Evolutionary conservation across 805 yeast species (phyloP), one percentile per base, ranked within the genome.

Genomic region (Starmerella powellii): DNA sequence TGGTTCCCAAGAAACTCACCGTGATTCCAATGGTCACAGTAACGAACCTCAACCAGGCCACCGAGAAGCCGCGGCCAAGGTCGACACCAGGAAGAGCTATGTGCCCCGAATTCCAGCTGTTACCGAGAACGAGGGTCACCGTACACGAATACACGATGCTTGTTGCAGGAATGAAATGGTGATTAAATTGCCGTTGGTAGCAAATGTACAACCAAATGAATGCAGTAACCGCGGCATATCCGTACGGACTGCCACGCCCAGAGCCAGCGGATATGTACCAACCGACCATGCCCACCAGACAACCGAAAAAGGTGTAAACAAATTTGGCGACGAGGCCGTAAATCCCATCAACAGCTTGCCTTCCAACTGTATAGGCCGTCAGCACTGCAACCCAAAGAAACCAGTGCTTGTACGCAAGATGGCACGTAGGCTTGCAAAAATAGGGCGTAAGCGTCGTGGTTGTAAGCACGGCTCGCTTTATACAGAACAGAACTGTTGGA

Each of bases 251-350:
- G 1, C 65, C 64, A 1, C 40, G 17, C 11, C 65, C 64, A 13
- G 43, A 40, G 2, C 63, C 63, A 2, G 60, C 42, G 2, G 56
- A 50, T 15, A 62, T 60, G 39, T 62, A 62, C 65, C 65, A 62
- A 4, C 48, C 56, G 3, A 57, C 56, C 56, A 62, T 49, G 1
- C 61, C 64, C 3, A 56, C 38, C 6, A 59, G 39, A 24, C 60
- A 50, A 2, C 63, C 64, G 27, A 54, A 29, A 27, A 61, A 53
- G 2, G 62, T 55, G 42, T 48, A 57, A 13, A 51, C 35, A 10
- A 60, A 36, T 20, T 60, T 53, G 15, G 52, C 38, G 1, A 54
- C 29, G 17, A 58, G 47, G 1, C 57, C 56, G 31, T 58, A 59
- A 2, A 56, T 34, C 6, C 60, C 57, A 45, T 62, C 65, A 8